These are phyloP conservation scores for Lactarius sp. DNA, from an alignment of 768 basidiomycete genomes.

Conservation along the genomic window DNA sequence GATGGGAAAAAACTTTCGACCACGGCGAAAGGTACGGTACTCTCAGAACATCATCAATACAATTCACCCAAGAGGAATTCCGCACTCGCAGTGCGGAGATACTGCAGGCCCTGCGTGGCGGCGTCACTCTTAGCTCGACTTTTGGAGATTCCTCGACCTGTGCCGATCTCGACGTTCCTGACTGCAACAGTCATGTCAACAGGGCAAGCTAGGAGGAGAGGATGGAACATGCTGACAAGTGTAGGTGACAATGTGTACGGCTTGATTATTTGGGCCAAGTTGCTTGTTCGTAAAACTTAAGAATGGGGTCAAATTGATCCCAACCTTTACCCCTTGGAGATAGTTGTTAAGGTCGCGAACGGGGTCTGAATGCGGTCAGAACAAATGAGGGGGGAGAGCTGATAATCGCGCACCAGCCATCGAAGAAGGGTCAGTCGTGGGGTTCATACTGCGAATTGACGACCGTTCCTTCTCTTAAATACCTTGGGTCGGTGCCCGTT, in stretches of 20 bases:
- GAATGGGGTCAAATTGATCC: not conserved
- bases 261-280: not conserved
- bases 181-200: not conserved
- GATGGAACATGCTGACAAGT: conserved; percentile 4
- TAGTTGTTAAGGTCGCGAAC: conserved; percentile 12
- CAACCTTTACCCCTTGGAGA: not conserved
- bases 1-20: not conserved
- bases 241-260: not conserved
- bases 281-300: not conserved
- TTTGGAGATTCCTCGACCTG: not conserved
- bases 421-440: not conserved
- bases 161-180: not conserved
- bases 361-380: conserved; percentile 1
- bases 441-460: not conserved
- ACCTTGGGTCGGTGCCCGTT: not conserved
- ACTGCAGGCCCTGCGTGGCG: conserved; percentile 4
- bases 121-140: not conserved
- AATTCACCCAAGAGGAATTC: not conserved
- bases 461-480: not conserved
- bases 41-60: not conserved
- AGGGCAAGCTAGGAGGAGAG: too few relatives aligned
- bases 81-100: not conserved
- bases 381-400: not conserved
- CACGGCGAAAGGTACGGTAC: too few relatives aligned
- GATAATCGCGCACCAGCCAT: conserved; percentile 1